Base-by-base conservation (phyloP, 805 yeast genomes). In the Starmerella bombicola region DNA sequence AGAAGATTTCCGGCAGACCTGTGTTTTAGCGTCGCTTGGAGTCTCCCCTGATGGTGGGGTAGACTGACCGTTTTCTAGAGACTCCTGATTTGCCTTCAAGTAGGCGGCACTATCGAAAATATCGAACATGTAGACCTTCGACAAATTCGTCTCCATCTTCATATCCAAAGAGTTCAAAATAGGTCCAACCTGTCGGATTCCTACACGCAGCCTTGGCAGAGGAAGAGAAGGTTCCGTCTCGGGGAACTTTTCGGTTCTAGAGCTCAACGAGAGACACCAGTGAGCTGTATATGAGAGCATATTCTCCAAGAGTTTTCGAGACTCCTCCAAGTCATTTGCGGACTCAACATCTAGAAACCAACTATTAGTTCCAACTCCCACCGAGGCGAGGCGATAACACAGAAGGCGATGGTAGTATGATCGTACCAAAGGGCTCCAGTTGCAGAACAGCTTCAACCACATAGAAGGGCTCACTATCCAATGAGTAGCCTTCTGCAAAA, bases 371-470 rank as follows among this genome's bases (percentile, higher is more conserved):
- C 46, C 54, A 2, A 53, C 28, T 9, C 59, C 60, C 2, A 55
- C 60, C 2, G 59, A 54, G 2, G 49, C 45, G 33, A 78, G 58
- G 47, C 82, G 70, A 80, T 88, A 83, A 35, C 81, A 67, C 15
- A 83, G 44, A 18, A 83, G 64, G 30, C 85, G 64, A 35, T 71
- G 65, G 56, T 76, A 83, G 52, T 76, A 80, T 3, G 79, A 69
- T 28, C 94, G 64, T 19, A 81, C 76, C 15, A 82, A 58, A 3
- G 93, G 85, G 52, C 76, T 71, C 83, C 93, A 84, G 58, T 84
- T 93, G 29, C 76, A 70, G 52, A 83, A 74, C 45, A 70, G 71
- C 35, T 65, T 62, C 25, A 59, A 59, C 78, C 86, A 81, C 25
- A 64, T 60, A 1, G 54, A 49, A 3, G 62, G 55, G 3, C 71